These are phyloP conservation scores for Clitopilus passeckerianus DNA, from an alignment of 768 basidiomycete species.

Conservation along the genomic window DNA sequence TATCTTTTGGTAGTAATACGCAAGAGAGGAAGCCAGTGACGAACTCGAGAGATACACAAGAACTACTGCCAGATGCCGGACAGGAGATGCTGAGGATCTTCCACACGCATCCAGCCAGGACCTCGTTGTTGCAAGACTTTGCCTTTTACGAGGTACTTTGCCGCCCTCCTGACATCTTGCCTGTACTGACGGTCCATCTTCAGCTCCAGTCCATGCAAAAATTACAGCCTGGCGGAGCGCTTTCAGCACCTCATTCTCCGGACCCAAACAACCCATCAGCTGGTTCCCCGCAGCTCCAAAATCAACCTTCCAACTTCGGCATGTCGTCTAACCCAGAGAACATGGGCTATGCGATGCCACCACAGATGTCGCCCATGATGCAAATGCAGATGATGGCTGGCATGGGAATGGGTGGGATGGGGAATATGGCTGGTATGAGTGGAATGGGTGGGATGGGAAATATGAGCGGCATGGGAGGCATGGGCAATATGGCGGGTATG, in stretches of 20 bases:
- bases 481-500: slow-evolving; percentile 38
- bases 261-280: slow-evolving; percentile 33
- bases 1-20: slow-evolving; percentile 66
- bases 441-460: slow-evolving; percentile 47
- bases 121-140: slow-evolving; percentile 90
- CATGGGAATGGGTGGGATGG: slow-evolving; percentile 49
- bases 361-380: slow-evolving; percentile 60
- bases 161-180: background rate
- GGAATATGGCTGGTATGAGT: slow-evolving; percentile 53
- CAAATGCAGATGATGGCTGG: slow-evolving; percentile 50
- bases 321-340: slow-evolving; percentile 44
- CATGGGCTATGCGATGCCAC: slow-evolving; percentile 46
- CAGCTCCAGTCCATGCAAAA: slow-evolving; percentile 89
- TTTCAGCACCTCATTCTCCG: slow-evolving; percentile 33
- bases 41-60: slow-evolving; percentile 96
- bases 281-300: slow-evolving; percentile 32
- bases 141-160: slow-evolving; percentile 79
- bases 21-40: slow-evolving; percentile 98
- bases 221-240: slow-evolving; percentile 32
- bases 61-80: slow-evolving; percentile 92
- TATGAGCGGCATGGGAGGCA: slow-evolving; percentile 33
- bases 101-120: slow-evolving; percentile 87
- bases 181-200: background rate
- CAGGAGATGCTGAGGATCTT: slow-evolving; percentile 97
- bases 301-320: slow-evolving; percentile 43